Evolutionary conservation across 805 yeast genomes (phyloP).

Genomic region (Zygoascus ofunaensis): DNA sequence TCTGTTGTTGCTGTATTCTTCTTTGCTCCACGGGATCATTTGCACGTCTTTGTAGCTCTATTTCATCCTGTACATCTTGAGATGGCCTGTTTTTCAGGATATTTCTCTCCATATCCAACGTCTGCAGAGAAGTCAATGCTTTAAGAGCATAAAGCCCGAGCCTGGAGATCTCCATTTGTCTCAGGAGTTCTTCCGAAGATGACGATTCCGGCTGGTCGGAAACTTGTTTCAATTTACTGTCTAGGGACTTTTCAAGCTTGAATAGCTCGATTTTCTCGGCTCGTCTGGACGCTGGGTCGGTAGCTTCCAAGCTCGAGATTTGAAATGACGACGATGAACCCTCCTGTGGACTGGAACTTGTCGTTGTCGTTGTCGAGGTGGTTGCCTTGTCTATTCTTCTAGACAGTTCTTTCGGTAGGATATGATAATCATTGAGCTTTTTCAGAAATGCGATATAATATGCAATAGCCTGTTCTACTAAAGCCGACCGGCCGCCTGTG

Average conservation of each 20-base stretch:
- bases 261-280: slow-evolving; percentile 64
- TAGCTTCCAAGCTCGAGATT: slow-evolving; percentile 9
- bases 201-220: slow-evolving; percentile 1
- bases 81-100: slow-evolving; percentile 35
- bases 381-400: slow-evolving; percentile 9
- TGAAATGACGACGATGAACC: slow-evolving; percentile 3
- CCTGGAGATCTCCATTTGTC: slow-evolving; percentile 49
- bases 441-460: slow-evolving; percentile 21
- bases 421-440: slow-evolving; percentile 16
- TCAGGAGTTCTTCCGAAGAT: slow-evolving; percentile 55
- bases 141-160: slow-evolving; percentile 43
- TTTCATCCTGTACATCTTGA: neutral
- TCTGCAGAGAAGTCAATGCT: slow-evolving; percentile 49
- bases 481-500: slow-evolving; percentile 9
- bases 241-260: slow-evolving; percentile 49
- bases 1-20: neutral
- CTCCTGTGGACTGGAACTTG: neutral
- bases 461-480: slow-evolving; percentile 15
- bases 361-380: neutral
- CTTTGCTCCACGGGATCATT: slow-evolving; percentile 4
- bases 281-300: slow-evolving; percentile 40
- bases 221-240: slow-evolving; percentile 33
- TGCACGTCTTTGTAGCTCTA: neutral
- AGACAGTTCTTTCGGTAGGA: slow-evolving; percentile 14
- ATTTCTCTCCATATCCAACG: slow-evolving; percentile 54